Evolutionary conservation across 2,329 filamentous ascomycete species (phyloP), one percentile per base, ranked within the genome.

Genomic region (Botrytis medusae): DNA sequence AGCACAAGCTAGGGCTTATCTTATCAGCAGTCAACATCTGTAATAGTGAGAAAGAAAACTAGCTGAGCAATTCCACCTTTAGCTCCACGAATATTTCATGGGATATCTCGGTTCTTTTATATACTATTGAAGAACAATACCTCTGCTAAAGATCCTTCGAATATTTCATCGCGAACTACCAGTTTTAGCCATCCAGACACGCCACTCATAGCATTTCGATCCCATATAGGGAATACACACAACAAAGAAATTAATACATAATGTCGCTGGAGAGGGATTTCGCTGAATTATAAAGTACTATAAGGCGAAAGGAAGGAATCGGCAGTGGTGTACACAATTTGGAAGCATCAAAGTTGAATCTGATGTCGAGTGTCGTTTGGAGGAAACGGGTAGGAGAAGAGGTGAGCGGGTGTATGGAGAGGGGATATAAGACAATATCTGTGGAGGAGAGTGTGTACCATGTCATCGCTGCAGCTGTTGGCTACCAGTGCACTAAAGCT

Each of bases 361-460:
- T 2, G 6, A 1, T 2, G 12, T n/a, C 8, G 25, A 32, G 5
- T 14, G 18, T 64, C 5, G 62, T 25, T 34, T 5, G 42, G 7
- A 18, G 3, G 29, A 46, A 25, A 34, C 6, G 20, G 10, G 2
- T 2, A 25, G 2, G 29, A 32, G n/a, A 25, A 7, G 0, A n/a
- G 4, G 10, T 9, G 60, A 42, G 34, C 5, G 16, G 2, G n/a
- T 9, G n/a, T 10, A 4, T 0, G 18, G 2, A 25, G 25, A 46
- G 0, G 1, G 22, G 18, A 20, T 25, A 20, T 46, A 4, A 18
- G n/a, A 54, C n/a, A 54, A 29, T 34, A 16, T 4, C 1, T 37
- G 12, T 10, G 4, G 14, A 63, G 7, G 25, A n/a, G 2, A 1
- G 16, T 25, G 2, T 16, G 20, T 20, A 8, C 3, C 0, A 0